Percentiles rank a stretch among this genome's conserved stretches.
Conservation (phyloP, 495 filamentous ascomycete genomes). For the Hyaloscypha bicolor region DNA sequence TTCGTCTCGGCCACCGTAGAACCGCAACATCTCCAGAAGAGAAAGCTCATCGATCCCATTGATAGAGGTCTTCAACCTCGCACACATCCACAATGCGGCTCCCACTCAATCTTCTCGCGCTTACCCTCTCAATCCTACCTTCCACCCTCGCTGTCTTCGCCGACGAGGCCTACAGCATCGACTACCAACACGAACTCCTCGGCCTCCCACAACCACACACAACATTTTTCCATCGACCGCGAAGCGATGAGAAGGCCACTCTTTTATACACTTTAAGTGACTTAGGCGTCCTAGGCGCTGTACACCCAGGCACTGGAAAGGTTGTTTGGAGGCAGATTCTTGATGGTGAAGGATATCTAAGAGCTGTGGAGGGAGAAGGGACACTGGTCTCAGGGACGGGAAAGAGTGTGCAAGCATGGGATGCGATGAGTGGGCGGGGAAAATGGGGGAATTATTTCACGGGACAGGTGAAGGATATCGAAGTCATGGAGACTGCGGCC, state of each 20-base stretch:
- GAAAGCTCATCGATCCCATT: slow-evolving; percentile 7
- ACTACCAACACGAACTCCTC: slow-evolving; percentile 90
- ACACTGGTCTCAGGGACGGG: slow-evolving; percentile 73
- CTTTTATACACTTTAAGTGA: slow-evolving; percentile 90
- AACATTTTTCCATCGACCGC: slow-evolving; percentile 93
- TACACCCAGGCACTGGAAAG: slow-evolving; percentile 83
- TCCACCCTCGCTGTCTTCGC: slow-evolving; percentile 70
- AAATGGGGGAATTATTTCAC: slow-evolving; percentile 67
- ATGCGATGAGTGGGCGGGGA: slow-evolving; percentile 76
- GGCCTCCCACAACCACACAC: slow-evolving; percentile 78
- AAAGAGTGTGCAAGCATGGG: slow-evolving; percentile 72
- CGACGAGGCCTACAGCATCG: slow-evolving; percentile 89
- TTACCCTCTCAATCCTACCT: slow-evolving; percentile 35
- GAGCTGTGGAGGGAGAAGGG: slow-evolving; percentile 72
- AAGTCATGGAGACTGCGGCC: slow-evolving; percentile 72
- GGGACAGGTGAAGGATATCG: slow-evolving; percentile 71
- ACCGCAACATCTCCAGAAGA: background rate
- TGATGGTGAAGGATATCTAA: slow-evolving; percentile 50
- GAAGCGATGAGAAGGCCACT: slow-evolving; percentile 77
- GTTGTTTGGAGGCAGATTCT: slow-evolving; percentile 86
- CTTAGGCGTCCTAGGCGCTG: slow-evolving; percentile 76
- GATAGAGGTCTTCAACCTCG: background rate
- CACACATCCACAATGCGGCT: slow-evolving; percentile 24
- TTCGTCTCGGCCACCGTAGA: background rate
- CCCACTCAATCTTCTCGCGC: slow-evolving; percentile 27